phyloP scores from a whole-genome alignment of 2,329 filamentous ascomycete genomes.

The Rugonectria rugulosa region DNA sequence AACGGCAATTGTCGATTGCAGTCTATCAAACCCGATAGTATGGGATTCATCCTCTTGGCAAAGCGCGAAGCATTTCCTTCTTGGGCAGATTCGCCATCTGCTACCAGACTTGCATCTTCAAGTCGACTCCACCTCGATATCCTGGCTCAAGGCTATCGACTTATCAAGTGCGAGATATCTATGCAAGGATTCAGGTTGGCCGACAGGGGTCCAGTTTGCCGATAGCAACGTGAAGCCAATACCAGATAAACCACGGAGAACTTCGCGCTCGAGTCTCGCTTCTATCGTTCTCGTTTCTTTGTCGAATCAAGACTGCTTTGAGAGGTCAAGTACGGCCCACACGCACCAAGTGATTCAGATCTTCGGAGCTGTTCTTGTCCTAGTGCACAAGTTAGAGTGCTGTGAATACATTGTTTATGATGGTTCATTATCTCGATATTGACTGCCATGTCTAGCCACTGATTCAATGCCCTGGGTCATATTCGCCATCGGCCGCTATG shows the following conservation, averaged over 20 bases:
- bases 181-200: neutral
- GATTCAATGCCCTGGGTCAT: constrained; percentile 13
- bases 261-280: too few relatives aligned
- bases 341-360: too few relatives aligned
- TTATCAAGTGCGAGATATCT: neutral
- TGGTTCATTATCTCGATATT: too few relatives aligned
- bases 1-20: neutral
- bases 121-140: neutral
- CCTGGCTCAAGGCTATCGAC: neutral
- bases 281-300: too few relatives aligned
- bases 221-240: too few relatives aligned
- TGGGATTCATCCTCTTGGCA: neutral
- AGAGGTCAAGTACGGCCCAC: too few relatives aligned
- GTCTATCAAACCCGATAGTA: neutral
- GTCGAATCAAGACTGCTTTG: too few relatives aligned
- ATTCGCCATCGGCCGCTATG: constrained; percentile 8
- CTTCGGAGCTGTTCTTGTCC: too few relatives aligned
- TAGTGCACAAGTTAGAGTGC: too few relatives aligned
- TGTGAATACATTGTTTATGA: too few relatives aligned
- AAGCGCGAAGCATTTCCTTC: constrained; percentile 1
- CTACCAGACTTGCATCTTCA: constrained; percentile 13
- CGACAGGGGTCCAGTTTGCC: neutral
- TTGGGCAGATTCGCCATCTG: constrained; percentile 18
- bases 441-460: neutral
- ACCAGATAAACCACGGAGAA: too few relatives aligned